These are phyloP conservation scores for Neonectria faginata DNA, from an alignment of 2,329 filamentous ascomycete species.

Conservation along the genomic window DNA sequence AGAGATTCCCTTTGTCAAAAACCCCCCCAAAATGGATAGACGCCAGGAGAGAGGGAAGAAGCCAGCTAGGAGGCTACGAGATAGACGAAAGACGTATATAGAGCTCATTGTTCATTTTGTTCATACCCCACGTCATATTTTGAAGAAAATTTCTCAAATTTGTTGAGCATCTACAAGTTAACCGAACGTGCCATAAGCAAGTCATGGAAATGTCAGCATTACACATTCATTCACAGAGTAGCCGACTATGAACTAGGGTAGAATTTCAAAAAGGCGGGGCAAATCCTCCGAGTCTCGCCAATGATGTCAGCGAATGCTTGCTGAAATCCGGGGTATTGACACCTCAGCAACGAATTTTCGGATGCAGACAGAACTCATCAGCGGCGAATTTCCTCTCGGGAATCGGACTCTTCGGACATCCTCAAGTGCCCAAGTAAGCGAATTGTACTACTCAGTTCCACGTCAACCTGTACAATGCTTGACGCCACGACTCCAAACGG, in stretches of 20 bases:
- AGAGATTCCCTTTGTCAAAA: slow-evolving; percentile 32
- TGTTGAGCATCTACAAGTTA: no score
- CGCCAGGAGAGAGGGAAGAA: slow-evolving; percentile 22
- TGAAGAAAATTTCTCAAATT: background rate
- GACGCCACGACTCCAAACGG: background rate
- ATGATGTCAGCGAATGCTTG: slow-evolving; percentile 21
- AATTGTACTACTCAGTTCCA: background rate
- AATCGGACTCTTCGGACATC: background rate
- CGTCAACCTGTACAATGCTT: background rate
- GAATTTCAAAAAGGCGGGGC: slow-evolving; percentile 5
- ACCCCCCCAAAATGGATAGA: slow-evolving; percentile 37
- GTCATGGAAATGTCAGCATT: slow-evolving; percentile 2
- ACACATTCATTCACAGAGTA: background rate
- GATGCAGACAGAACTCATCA: background rate
- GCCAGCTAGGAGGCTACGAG: slow-evolving; percentile 21
- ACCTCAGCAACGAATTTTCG: background rate
- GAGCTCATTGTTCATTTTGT: background rate
- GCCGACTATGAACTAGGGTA: background rate
- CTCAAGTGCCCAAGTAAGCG: background rate
- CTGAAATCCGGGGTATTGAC: slow-evolving; percentile 15
- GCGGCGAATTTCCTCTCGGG: background rate
- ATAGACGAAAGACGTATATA: slow-evolving; percentile 33
- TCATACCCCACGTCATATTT: slow-evolving; percentile 14
- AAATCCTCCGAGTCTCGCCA: slow-evolving; percentile 1
- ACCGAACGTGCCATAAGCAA: background rate